Evolutionary conservation across 768 basidiomycete species (phyloP), one percentile per base, ranked within the genome.

Genomic region (Trametopsis cervina): DNA sequence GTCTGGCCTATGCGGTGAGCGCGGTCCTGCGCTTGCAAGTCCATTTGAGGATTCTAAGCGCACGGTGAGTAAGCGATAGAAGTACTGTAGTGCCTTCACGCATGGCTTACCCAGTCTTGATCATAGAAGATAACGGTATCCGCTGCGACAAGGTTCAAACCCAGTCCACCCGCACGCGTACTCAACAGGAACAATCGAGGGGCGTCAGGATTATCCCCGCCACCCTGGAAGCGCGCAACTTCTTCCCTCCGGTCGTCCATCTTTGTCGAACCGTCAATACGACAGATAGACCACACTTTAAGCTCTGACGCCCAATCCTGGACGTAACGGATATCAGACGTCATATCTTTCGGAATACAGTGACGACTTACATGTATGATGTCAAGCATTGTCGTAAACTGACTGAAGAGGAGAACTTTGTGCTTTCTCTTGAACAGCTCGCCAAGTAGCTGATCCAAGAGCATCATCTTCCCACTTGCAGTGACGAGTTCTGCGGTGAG

Each of bases 1-100:
- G 81, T 96, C 67, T 97, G 95, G 1, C 95, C 95, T 41, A 99
- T 97, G 10, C 96, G 81, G 65, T 99, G 95, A 0, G 93, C 93
- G 27, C 95, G 77, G 57, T 96, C 95, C 62, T 93, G 89, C 0
- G 95, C 95, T 67, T 99, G 95, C 2, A 89, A 72, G 55, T 99
- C 95, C 83, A 94, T 93, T 69, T 96, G 94, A 0, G 94, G 93
- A 58, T 90, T 91, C 88, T 90, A 48, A 9, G n/a, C n/a, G n/a
- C n/a, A 22, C 35, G 4, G 17, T 15, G 21, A 12, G 18, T 18
- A 4, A 22, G 33, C 35, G 2, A 41, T 24, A 15, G 33, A 33
- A 10, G 15, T 27, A 33, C 11, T 23, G 11, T n/a, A 9, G 5
- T 15, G 29, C 29, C 15, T 33, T 33, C 9, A 33, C 7, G 29